Base-by-base conservation (phyloP, 2,329 filamentous ascomycete genomes). In the Zasmidium cellare region DNA sequence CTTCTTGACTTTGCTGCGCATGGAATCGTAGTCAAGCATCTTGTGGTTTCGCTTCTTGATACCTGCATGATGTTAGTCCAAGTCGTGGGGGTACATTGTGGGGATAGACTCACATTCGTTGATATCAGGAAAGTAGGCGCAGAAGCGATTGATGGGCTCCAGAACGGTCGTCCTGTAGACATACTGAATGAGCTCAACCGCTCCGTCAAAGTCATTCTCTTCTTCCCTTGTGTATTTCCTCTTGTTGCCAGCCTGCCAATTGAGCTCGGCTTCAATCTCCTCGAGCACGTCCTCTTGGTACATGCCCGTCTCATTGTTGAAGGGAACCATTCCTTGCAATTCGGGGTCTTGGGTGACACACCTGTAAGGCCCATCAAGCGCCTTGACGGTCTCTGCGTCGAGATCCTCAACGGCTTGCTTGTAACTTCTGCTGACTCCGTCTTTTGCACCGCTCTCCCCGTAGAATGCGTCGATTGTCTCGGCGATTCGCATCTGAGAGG, bases 401-500 rank as follows among this genome's bases (percentile, higher is more conserved):
- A 99, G 84, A 73, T 99, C 94, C 73, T 97, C 94, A 19, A 99
- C 96, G 9, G 94, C 94, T 75, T 97, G 92, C 78, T 97, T 99
- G 80, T 99, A 99, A 74, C 91, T 96, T 73, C 93, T 85, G 76
- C 90, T 96, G 58, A 99, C 94, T 56, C 94, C 94, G 74, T 99
- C 96, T 70, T 87, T 91, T 51, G 94, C 92, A 52, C 96, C 96
- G 1, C 92, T 88, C 73, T 99, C 94, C 56, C 94, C 94, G 78
- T 99, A 99, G 77, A 99, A 99, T 44, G 94, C 94, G 78, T 99
- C 94, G 76, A 99, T 99, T 19, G 94, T 99, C 77, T 99, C 94
- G 65, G 94, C 94, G 75, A 99, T 97, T 72, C 93, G 89, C 93
- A 99, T 97, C 78, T 99, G 94, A 54, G 92, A 97, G 53, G 94